Base-by-base conservation (phyloP, 768 basidiomycete species). In the Termitomyces sp. region DNA sequence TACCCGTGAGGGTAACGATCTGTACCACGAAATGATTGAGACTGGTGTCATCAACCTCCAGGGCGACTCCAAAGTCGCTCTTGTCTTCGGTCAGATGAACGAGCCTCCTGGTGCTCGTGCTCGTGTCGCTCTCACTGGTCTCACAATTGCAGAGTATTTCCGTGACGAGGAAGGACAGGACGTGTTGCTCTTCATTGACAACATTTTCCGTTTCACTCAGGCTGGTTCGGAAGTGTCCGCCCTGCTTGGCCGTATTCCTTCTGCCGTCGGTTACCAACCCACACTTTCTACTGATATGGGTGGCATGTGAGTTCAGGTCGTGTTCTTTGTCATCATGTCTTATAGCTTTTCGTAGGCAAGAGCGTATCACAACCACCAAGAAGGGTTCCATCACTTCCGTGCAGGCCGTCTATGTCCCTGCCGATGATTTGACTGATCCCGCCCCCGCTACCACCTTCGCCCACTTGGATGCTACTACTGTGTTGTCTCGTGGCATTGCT, bases 171-270 rank as follows among this genome's bases (percentile, higher is more conserved):
- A 99, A 79, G 97, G 97, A 62, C 97, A 99, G 76, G 97, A 99
- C 75, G 97, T 99, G 82, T 84, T 99, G 72, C 87, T 99, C 71
- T 99, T 99, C 85, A 99, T 99, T 72, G 97, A 99, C 90, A 99
- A 99, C 86, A 99, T 99, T 78, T 99, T 99, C 97, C 95, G 97
- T 72, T 99, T 99, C 91, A 99, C 97, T 66, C 97, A 98, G 76
- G 97, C 97, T 69, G 97, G 97, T 87, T 99, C 97, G 62, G 97
- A 98, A 74, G 97, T 98, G 82, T 99, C 97, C 78, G 97, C 97
- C 62, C 77, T 99, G 67, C 91, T 98, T 64, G 97, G 97, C 83
- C 97, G 97, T 93, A 99, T 98, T 70, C 97, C 97, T 64, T 98
- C 97, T 64, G 97, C 97, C 62, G 97, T 99, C 84, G 97, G 97